Percentiles rank a stretch among this genome's conserved stretches.
These are phyloP conservation scores for Candida verbasci DNA, from an alignment of 805 yeast species.

Conservation along the genomic window DNA sequence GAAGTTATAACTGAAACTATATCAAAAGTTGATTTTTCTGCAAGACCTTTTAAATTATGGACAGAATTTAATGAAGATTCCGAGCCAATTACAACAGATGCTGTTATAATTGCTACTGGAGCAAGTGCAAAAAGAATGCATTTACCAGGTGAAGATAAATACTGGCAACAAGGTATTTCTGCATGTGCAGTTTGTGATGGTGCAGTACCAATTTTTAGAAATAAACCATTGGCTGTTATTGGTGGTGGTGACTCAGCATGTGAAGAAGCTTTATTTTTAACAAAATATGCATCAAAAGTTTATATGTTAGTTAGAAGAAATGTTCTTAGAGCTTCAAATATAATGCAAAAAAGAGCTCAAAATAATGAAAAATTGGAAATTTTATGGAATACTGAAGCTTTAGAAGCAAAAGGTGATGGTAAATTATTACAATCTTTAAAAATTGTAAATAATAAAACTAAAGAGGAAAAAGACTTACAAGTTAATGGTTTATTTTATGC, in stretches of 20 bases:
- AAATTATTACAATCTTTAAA: slow-evolving; percentile 64
- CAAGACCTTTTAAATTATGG: slow-evolving; percentile 95
- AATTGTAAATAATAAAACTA: slow-evolving; percentile 68
- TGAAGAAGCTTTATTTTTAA: slow-evolving; percentile 95
- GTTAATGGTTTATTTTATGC: slow-evolving; percentile 96
- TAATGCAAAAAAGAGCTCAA: slow-evolving; percentile 92
- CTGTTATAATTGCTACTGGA: slow-evolving; percentile 93
- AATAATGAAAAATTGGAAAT: slow-evolving; percentile 86
- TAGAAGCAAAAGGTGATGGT: slow-evolving; percentile 93
- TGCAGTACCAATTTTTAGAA: slow-evolving; percentile 97
- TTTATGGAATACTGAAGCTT: slow-evolving; percentile 76
- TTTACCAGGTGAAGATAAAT: slow-evolving; percentile 93
- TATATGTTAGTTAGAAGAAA: slow-evolving; percentile 92
- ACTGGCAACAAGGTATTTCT: slow-evolving; percentile 99
- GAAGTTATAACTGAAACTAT: slow-evolving; percentile 93
- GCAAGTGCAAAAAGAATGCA: slow-evolving; percentile 95
- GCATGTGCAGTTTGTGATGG: slow-evolving; percentile 99
- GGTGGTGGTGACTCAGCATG: slow-evolving; percentile 99
- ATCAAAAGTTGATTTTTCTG: slow-evolving; percentile 82
- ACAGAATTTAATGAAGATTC: slow-evolving; percentile 90
- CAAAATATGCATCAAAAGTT: slow-evolving; percentile 97
- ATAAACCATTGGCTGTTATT: slow-evolving; percentile 94
- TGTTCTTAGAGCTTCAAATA: slow-evolving; percentile 87
- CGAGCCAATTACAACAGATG: slow-evolving; percentile 89
- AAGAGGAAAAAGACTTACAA: slow-evolving; percentile 61